A percentile compares a stretch with the other conserved stretches of the same genome.
These are phyloP conservation scores for Russula ochroleuca DNA, from an alignment of 768 basidiomycete genomes.

Conservation along the genomic window DNA sequence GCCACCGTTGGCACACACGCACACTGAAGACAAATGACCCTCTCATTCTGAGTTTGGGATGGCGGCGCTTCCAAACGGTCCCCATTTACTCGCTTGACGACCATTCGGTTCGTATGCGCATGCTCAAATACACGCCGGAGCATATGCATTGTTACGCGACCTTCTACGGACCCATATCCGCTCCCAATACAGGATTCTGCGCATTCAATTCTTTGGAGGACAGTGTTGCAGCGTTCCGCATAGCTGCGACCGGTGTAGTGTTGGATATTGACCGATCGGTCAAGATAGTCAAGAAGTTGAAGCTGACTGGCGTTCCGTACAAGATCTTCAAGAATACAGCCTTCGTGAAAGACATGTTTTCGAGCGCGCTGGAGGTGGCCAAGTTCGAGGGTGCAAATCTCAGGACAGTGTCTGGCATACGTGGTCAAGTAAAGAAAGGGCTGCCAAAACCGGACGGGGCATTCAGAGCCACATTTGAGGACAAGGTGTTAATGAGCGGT, in stretches of 20 bases:
- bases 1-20: constrained; percentile 88
- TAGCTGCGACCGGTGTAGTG: constrained; percentile 92
- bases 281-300: constrained; percentile 97
- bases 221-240: constrained; percentile 72
- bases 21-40: constrained; percentile 98
- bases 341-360: constrained; percentile 98
- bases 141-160: constrained; percentile 99
- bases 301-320: constrained; percentile 90
- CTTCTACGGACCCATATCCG: constrained; percentile 88
- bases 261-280: constrained; percentile 88
- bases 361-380: constrained; percentile 85
- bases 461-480: constrained; percentile 96
- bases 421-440: constrained; percentile 96
- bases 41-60: constrained; percentile 93
- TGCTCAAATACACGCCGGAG: constrained; percentile 99
- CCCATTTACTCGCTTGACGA: constrained; percentile 97
- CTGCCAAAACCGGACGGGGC: constrained; percentile 92
- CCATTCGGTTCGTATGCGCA: constrained; percentile 95
- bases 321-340: constrained; percentile 99
- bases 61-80: constrained; percentile 92
- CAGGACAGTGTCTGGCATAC: constrained; percentile 89
- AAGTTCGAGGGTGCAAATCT: constrained; percentile 99
- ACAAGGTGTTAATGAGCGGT: constrained; percentile 96
- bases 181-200: constrained; percentile 96
- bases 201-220: constrained; percentile 82